Evolutionary conservation across 2,329 filamentous ascomycete species (phyloP).

Genomic region (Mycosphaerella sp.): DNA sequence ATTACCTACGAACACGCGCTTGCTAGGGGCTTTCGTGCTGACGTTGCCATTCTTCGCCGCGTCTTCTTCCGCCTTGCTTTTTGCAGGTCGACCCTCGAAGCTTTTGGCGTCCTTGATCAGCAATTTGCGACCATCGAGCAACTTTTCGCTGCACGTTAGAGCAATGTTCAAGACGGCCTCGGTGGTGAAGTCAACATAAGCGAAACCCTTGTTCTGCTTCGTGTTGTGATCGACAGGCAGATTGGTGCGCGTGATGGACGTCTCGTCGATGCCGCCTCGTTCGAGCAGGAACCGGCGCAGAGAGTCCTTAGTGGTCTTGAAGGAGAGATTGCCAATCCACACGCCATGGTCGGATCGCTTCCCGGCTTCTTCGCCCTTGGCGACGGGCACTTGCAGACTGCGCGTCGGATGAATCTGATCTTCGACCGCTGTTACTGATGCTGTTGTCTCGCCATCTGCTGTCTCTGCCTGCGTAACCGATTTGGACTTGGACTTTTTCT

Average conservation of each 20-base stretch:
- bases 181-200: slow-evolving; percentile 84
- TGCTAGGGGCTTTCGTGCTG: slow-evolving; percentile 58
- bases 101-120: slow-evolving; percentile 90
- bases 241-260: slow-evolving; percentile 77
- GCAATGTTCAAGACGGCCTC: slow-evolving; percentile 65
- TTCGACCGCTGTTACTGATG: slow-evolving; percentile 6
- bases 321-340: slow-evolving; percentile 96
- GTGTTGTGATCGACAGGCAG: slow-evolving; percentile 53
- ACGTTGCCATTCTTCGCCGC: slow-evolving; percentile 33
- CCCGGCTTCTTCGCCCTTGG: slow-evolving; percentile 15
- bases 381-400: slow-evolving; percentile 8
- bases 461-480: slow-evolving; percentile 13
- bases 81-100: slow-evolving; percentile 78
- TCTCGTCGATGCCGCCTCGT: slow-evolving; percentile 52
- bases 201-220: slow-evolving; percentile 80
- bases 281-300: slow-evolving; percentile 74
- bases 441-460: not conserved
- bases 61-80: slow-evolving; percentile 34
- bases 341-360: slow-evolving; percentile 73
- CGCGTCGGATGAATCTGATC: slow-evolving; percentile 10
- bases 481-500: slow-evolving; percentile 59
- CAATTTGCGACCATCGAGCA: slow-evolving; percentile 67
- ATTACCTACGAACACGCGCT: slow-evolving; percentile 72
- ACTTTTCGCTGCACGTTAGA: slow-evolving; percentile 76
- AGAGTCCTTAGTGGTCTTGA: slow-evolving; percentile 65